Base-by-base conservation (phyloP, 495 filamentous ascomycete species). In the Penicillium pancosmium region DNA sequence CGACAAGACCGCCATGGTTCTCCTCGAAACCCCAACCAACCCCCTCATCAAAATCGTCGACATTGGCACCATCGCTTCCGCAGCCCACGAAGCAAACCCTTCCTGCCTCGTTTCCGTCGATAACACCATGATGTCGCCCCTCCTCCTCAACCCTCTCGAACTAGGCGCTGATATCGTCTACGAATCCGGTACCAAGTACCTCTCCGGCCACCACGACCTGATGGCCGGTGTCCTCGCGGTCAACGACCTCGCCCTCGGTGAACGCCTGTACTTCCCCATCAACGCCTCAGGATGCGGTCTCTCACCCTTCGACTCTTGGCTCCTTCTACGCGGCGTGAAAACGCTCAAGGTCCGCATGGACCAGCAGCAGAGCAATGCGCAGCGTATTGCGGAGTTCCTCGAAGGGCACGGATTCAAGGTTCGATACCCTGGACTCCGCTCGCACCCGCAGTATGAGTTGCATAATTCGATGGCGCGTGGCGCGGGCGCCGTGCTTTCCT, bases 41-140 rank as follows among this genome's bases (percentile, higher is more conserved):
- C 94, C 94, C 13, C 80, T 98, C 21, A 97, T 98, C 80, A 98
- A 98, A 79, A 92, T 98, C 66, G 90, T 92, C 67, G 93, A 98
- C 66, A 92, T 98, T 62, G 82, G 86, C 2, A 72, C 82, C 18
- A 93, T 98, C 59, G 86, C 92, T 8, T 73, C 82, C 15, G 75
- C 85, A 19, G 84, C 89, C 4, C 93, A 98, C 73, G 85, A 85
- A 52, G 86, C 83, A 8, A 96, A 93, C 70, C 80, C 86, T n/a
- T 84, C 81, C 60, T 88, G 88, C n/a, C 74, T 97, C 36, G 92
- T 98, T 13, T 83, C 89, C 8, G 93, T 97, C 27, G 94, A 98
- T 75, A 98, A 98, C 78, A 97, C 94, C 48, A 98, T 98, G 94
- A 88, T 98, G 63, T 96, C 91, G 0, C 94, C 94, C 10, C 85